Conservation (phyloP, 805 yeast species). For the Peterozyma toletana region DNA sequence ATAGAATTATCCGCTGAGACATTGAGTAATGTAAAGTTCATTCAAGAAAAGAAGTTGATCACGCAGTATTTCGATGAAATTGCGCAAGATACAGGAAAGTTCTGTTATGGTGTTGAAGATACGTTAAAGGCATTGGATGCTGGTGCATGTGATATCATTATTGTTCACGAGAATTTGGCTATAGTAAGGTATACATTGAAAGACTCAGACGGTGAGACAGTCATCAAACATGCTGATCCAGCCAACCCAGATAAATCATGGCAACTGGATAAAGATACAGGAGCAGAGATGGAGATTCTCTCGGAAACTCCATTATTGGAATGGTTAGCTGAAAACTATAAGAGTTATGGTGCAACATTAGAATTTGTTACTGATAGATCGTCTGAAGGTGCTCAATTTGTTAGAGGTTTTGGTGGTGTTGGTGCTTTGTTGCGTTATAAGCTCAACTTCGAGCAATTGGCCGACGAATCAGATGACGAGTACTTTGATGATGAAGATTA, state of each 20-base stretch:
- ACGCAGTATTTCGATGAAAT: conserved; percentile 93
- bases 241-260: conserved; percentile 68
- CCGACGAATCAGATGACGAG: conserved; percentile 86
- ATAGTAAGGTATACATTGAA: conserved; percentile 77
- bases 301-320: conserved; percentile 84
- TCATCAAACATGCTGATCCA: conserved; percentile 67
- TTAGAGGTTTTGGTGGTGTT: conserved; percentile 97
- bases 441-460: conserved; percentile 93
- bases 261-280: conserved; percentile 76
- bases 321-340: conserved; percentile 97
- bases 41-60: conserved; percentile 95
- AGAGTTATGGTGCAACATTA: conserved; percentile 86
- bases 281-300: conserved; percentile 85
- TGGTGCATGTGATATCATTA: conserved; percentile 91
- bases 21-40: conserved; percentile 91
- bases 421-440: conserved; percentile 96
- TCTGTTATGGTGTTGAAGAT: conserved; percentile 96
- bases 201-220: conserved; percentile 73
- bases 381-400: conserved; percentile 98
- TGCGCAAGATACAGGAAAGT: conserved; percentile 94
- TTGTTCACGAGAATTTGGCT: conserved; percentile 89
- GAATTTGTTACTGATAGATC: conserved; percentile 97
- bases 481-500: conserved; percentile 64
- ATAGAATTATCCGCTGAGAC: conserved; percentile 97
- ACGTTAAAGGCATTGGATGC: conserved; percentile 93